Evolutionary conservation across 163 green algal genomes (phyloP).

Genomic region (Chlamydomonas reinhardtii): DNA sequence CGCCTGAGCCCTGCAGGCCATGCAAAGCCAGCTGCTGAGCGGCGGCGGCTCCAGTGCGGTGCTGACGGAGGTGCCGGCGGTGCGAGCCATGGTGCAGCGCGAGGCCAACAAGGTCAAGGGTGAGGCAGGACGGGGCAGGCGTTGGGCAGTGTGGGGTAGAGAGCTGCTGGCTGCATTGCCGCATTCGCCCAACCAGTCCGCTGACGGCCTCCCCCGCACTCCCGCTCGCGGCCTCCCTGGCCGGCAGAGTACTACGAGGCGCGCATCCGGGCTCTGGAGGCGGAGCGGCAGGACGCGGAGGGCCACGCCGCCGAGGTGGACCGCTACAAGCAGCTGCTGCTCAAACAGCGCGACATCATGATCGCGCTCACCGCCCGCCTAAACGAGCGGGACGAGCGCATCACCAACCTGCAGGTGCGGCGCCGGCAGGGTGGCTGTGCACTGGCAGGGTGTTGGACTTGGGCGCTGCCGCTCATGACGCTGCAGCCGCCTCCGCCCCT

Average conservation of each 20-base stretch:
- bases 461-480: too few relatives aligned
- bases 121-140: neutral
- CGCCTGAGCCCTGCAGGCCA: constrained; percentile 38
- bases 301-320: constrained; percentile 72
- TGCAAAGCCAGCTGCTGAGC: constrained; percentile 94
- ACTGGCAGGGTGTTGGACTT: too few relatives aligned
- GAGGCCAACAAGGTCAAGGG: constrained; percentile 55
- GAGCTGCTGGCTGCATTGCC: too few relatives aligned
- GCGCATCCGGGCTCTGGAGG: constrained; percentile 87
- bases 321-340: constrained; percentile 92
- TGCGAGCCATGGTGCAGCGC: constrained; percentile 79
- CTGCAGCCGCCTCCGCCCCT: too few relatives aligned
- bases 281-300: constrained; percentile 81
- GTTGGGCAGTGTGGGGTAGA: too few relatives aligned
- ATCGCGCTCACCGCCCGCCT: constrained; percentile 92
- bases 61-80: constrained; percentile 81
- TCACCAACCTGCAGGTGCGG: constrained; percentile 85
- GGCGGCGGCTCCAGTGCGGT: constrained; percentile 70
- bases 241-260: constrained; percentile 86
- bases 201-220: too few relatives aligned
- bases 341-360: constrained; percentile 99
- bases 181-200: too few relatives aligned
- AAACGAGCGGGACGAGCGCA: constrained; percentile 94
- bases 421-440: neutral
- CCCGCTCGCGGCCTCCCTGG: too few relatives aligned